Evolutionary conservation across 306 rosid genomes (phyloP), one percentile per base, ranked within the genome.

Genomic region (Quercus bicolor): DNA sequence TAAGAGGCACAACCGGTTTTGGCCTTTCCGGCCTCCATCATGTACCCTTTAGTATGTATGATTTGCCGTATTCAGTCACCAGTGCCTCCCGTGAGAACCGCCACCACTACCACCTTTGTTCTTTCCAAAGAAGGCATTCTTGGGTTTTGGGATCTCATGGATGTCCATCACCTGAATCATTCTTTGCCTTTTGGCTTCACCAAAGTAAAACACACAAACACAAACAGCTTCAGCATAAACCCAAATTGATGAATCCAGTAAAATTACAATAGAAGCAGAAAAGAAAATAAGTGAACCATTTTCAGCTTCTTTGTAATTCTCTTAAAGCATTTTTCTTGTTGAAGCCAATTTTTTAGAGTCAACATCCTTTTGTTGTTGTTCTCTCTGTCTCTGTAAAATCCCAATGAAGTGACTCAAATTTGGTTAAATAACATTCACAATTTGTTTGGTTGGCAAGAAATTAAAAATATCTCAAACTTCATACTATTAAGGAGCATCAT

Each of bases 161-260:
- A 95, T 90, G 87, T 89, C 99, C 99, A 95, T 93, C 87, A 95
- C 99, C 82, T 95, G 98, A 82, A 93, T 91, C 15, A 96, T 95
- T 85, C 99, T 91, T 86, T 95, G 98, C 94, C 52, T 93, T 88
- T 95, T 93, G 29, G 99, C 97, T 95, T 89, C 86, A 85, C 75
- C 56, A 19, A 4, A 61, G 75, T 79, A 33, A 77, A 14, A 70
- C 77, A 72, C 45, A 51, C 28, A 77, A 14, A 70, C 77, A 72
- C 45, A 51, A 72, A 66, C 8, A 37, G 73, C 24, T 29, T 86
- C 82, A 88, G 88, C 62, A 60, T 51, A 61, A 9, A 37, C 34
- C 34, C 31, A 45, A 16, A 14, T 56, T 31, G 51, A 73, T 43
- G 51, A 73, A 74, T 48, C 14, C 10, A 54, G 6, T 31, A 31